Base-by-base conservation (phyloP, 2,329 filamentous ascomycete genomes). In the Ophiosphaerella narmari region DNA sequence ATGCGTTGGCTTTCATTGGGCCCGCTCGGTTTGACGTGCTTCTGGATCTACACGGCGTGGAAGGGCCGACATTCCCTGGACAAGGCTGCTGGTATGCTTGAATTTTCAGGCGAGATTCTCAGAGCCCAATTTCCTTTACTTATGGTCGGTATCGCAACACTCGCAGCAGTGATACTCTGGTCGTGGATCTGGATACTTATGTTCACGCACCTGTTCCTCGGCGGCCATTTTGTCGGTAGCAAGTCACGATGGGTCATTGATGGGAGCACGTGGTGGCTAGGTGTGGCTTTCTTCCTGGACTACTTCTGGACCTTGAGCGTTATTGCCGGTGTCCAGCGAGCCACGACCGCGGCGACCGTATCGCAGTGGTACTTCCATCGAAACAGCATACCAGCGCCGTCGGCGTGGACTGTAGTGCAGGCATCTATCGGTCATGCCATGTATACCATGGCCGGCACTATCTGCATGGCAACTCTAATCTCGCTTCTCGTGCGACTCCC, bases 351-450 rank as follows among this genome's bases (percentile, higher is more conserved):
- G 21, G 94, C 94, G 9, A 96, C 93, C 0, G 93, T 97, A 21
- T 96, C 91, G 35, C 94, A 99, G 74, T 99, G 94, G 94, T 99
- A 99, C 75, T 99, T 97, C 74, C 93, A 97, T 74, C 90, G 94
- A 55, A 89, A 95, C 63, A 86, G 86, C 4, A 83, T 86, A 9
- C 91, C 93, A 5, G 80, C 87, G 7, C 86, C 91, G 2, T 86
- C 90, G 0, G 92, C 91, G 1, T 81, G 82, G 48, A 87, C 92
- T 47, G 88, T 97, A 40, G 91, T 97, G 23, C 80, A 84, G 54
- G 93, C 92, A 6, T 93, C 92, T 12, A 78, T 96, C 38, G 80
- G 81, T 42, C 94, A 99, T 75, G 88, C 92, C 2, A 79, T 85
- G 12, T 92, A 90, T 13, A 93, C 90, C 2, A 86, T 97, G 33